Base-by-base conservation (phyloP, 371 early-diverging fungal genomes). In the Lichtheimia hyalospora region DNA sequence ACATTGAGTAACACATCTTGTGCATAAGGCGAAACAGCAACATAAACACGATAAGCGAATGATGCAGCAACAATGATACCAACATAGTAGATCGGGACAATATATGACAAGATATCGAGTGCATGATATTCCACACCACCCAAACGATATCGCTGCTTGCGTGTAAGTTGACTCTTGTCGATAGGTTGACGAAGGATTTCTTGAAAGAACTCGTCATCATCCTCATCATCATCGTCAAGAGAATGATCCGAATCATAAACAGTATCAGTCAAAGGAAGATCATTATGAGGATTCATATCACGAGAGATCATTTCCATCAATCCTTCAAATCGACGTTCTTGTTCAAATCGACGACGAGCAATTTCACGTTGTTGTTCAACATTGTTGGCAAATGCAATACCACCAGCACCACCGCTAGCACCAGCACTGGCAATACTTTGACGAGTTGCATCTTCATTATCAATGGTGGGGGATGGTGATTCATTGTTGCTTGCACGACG, bases 101-200 rank as follows among this genome's bases (percentile, higher is more conserved):
- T 49, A 0, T 48, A 24, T 1, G 74, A 63, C 41, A 79, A 56
- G 14, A 75, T 54, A n/a, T 73, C 74, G 21, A 79, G 54, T 1
- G 79, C 71, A 15, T 74, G 61, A 40, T 79, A 79, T 54, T 79
- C 79, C 3, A 71, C 74, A 7, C 79, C 79, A 15, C 79, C 79
- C 40, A 79, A 34, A 28, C 69, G 62, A 40, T 74, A 74, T 0
- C 72, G 61, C 3, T 79, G 76, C 34, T 75, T 58, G 34, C 62
- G 57, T 5, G 79, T 75, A 10, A 78, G 54, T 14, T 78, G 68
- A 23, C 64, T 68, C 46, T 70, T 68, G 12, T 72, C 66, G 12
- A 65, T 62, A 1, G 70, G 71, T 14, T 65, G 63, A 24, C 63
- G 57, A 57, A 67, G 65, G 52, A 66, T 66, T 13, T 52, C 7